Base-by-base conservation (phyloP, 306 rosid species). In the Prunus fruticosa region DNA sequence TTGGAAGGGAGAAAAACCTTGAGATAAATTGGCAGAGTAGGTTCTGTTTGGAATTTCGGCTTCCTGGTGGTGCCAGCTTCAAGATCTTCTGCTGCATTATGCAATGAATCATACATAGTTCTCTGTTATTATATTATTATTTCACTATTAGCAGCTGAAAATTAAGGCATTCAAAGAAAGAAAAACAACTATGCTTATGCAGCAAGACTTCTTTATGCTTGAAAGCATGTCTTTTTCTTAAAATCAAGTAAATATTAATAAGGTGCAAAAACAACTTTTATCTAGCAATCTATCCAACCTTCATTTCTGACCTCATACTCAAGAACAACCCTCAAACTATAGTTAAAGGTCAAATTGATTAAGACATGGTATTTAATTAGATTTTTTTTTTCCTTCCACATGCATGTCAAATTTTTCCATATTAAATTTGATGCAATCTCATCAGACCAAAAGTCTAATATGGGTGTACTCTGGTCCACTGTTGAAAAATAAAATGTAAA, bases 11-110 rank as follows among this genome's bases (percentile, higher is more conserved):
- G 57, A 45, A 60, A 60, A 89, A 96, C 99, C 99, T 93, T 91
- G 67, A 96, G 93, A 79, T 81, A 84, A 68, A 96, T 83, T 0
- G 99, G 98, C 78, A 93, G 66, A 54, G 99, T 93, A 20, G 99
- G 97, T 70, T 92, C 98, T 2, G 89, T 80, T 80, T 87, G 92
- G 79, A 93, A 85, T 80, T 80, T 93, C 27, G 81, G 77, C 74
- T 76, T 89, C 34, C 69, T 77, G 6, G 15, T 76, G 38, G 22
- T 76, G 38, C 97, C 99, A 72, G 97, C 86, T 92, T 96, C 96
- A 71, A 89, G 84, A 85, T 96, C 98, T 75, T 96, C 99, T 1
- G 96, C 99, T 92, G 94, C 91, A 88, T 82, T 75, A 13, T 77
- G n/a, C 15, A 14, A 68, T 78, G 75, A 81, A 62, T 81, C 8